A percentile compares a stretch with the other conserved stretches of the same genome.
These are phyloP conservation scores for Mytilinidion resinicola DNA, from an alignment of 495 filamentous ascomycete species.

Conservation along the genomic window DNA sequence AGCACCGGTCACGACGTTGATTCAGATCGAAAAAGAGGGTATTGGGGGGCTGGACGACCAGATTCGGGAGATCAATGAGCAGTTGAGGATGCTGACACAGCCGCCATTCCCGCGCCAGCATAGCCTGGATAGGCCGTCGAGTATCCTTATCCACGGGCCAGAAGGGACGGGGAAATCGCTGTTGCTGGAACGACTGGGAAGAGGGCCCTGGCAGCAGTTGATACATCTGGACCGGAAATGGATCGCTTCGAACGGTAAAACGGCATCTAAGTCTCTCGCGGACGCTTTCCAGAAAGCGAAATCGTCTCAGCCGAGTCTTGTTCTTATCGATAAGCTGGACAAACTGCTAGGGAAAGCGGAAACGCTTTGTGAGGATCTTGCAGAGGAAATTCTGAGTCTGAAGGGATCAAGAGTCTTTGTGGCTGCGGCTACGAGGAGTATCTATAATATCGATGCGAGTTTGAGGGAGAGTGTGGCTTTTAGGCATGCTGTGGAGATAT, in stretches of 20 bases:
- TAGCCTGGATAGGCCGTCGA: slow-evolving; percentile 14
- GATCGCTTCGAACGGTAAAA: slow-evolving; percentile 37
- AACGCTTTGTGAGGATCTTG: slow-evolving; percentile 33
- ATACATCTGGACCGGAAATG: slow-evolving; percentile 55
- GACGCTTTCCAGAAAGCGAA: slow-evolving; percentile 67
- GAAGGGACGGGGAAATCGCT: slow-evolving; percentile 78
- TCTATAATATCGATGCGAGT: slow-evolving; percentile 65
- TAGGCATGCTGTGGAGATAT: slow-evolving; percentile 65
- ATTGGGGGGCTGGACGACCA: slow-evolving; percentile 61
- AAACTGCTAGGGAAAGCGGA: slow-evolving; percentile 59
- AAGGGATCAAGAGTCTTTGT: slow-evolving; percentile 51
- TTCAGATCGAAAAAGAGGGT: slow-evolving; percentile 37
- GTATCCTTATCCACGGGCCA: slow-evolving; percentile 70
- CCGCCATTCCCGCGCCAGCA: slow-evolving; percentile 41
- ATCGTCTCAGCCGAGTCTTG: slow-evolving; percentile 66
- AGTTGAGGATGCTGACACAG: slow-evolving; percentile 53
- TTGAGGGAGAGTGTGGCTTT: slow-evolving; percentile 35
- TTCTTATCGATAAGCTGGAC: slow-evolving; percentile 80
- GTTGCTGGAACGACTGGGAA: slow-evolving; percentile 59
- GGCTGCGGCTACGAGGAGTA: slow-evolving; percentile 65
- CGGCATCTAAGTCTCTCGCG: slow-evolving; percentile 41
- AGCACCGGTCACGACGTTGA: background rate
- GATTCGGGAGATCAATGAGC: slow-evolving; percentile 58
- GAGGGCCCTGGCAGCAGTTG: slow-evolving; percentile 62
- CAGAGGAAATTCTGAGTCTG: slow-evolving; percentile 40